Evolutionary conservation across 129 eudicot genomes (phyloP).

Genomic region (Silybum marianum): DNA sequence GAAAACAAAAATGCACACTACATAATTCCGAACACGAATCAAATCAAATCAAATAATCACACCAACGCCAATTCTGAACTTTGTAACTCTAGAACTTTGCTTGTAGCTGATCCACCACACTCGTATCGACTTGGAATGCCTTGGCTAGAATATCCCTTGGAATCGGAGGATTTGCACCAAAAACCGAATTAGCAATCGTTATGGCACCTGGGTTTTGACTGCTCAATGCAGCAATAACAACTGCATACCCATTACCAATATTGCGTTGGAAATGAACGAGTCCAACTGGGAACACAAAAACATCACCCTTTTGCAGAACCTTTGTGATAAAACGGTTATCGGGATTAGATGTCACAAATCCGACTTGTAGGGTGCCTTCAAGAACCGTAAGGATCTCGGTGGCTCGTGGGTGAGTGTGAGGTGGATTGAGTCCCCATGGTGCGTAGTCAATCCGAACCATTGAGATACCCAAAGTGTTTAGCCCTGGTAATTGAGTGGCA

Average conservation of each 20-base stretch:
- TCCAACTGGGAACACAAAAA: conserved; percentile 47
- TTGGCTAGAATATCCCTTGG: conserved; percentile 35
- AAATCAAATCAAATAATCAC: background rate
- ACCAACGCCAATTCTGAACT: background rate
- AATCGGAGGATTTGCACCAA: conserved; percentile 43
- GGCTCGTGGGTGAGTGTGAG: conserved; percentile 53
- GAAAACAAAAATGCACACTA: background rate
- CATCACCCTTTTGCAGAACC: conserved; percentile 47
- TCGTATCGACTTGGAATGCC: conserved; percentile 44
- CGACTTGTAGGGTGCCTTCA: conserved; percentile 43
- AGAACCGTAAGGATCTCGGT: conserved; percentile 43
- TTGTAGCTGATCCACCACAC: conserved; percentile 31
- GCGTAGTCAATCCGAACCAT: conserved; percentile 48
- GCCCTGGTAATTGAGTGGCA: conserved; percentile 37
- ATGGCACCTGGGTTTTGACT: conserved; percentile 53
- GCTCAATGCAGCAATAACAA: conserved; percentile 44
- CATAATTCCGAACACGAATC: background rate
- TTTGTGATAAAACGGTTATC: conserved; percentile 38
- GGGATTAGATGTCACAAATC: conserved; percentile 49
- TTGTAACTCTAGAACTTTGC: conserved; percentile 28
- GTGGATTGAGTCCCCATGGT: conserved; percentile 50
- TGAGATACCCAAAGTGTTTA: conserved; percentile 48
- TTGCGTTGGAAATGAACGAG: conserved; percentile 47
- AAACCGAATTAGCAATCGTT: conserved; percentile 41
- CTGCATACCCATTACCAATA: conserved; percentile 27